Evolutionary conservation across 805 yeast species (phyloP).

Genomic region (Blastobotrys attinorum): DNA sequence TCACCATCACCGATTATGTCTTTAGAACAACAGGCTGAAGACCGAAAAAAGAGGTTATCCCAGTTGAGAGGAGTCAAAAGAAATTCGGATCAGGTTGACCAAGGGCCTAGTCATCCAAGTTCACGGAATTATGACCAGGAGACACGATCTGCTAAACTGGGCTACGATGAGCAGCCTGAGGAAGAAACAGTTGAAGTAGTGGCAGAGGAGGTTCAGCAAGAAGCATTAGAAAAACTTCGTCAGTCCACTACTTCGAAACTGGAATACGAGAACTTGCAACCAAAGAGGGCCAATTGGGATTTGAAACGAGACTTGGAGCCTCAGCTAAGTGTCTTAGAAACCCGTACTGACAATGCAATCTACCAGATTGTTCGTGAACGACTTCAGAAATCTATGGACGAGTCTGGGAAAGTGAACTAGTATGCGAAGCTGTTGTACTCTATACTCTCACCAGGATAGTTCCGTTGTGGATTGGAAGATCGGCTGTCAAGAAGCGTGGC

Average conservation of each 20-base stretch:
- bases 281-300: slow-evolving; percentile 29
- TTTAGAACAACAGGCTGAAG: slow-evolving; percentile 24
- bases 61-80: slow-evolving; percentile 24
- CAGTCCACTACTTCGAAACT: slow-evolving; percentile 11
- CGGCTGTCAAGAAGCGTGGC: no score
- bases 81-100: slow-evolving; percentile 9
- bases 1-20: slow-evolving; percentile 4
- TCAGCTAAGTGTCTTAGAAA: slow-evolving; percentile 32
- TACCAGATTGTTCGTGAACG: slow-evolving; percentile 32
- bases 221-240: slow-evolving; percentile 21
- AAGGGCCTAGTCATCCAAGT: slow-evolving; percentile 3
- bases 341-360: slow-evolving; percentile 38
- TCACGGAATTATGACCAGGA: slow-evolving; percentile 25
- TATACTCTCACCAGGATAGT: no score
- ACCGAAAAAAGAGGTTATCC: slow-evolving; percentile 27
- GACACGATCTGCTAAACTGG: slow-evolving; percentile 21
- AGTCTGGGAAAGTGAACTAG: no score
- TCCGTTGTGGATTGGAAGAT: no score
- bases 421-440: no score
- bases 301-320: slow-evolving; percentile 34
- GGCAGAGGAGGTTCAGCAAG: slow-evolving; percentile 25
- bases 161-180: slow-evolving; percentile 24
- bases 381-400: background rate
- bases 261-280: slow-evolving; percentile 20
- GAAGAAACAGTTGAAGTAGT: slow-evolving; percentile 34